phyloP scores from a whole-genome alignment of 83 land plant genomes.

The Larix sibirica region DNA sequence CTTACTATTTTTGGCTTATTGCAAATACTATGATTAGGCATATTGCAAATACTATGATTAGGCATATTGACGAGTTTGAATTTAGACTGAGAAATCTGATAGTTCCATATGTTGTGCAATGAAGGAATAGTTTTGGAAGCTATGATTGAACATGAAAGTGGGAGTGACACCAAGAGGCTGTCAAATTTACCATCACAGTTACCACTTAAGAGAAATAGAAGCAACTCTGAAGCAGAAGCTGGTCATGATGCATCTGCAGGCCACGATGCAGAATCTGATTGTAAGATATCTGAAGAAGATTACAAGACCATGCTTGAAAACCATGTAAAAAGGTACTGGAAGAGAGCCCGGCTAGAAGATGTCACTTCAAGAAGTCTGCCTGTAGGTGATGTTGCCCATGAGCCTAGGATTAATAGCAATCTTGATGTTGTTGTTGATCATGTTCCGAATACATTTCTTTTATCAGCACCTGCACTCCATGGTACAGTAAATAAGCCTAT shows the following conservation, averaged over 20 bases:
- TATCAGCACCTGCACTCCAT: constrained; percentile 25
- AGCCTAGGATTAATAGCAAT: constrained; percentile 21
- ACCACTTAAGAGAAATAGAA: constrained; percentile 54
- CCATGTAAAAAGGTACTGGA: constrained; percentile 54
- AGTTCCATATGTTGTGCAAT: not conserved
- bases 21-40: no score
- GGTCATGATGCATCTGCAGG: constrained; percentile 39
- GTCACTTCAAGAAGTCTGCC: constrained; percentile 15
- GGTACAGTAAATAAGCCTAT: constrained; percentile 75
- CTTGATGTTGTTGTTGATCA: constrained; percentile 25
- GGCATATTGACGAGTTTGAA: no score
- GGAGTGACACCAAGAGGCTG: constrained; percentile 42
- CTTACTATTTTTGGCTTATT: no score
- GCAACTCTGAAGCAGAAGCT: constrained; percentile 46
- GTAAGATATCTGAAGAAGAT: constrained; percentile 62
- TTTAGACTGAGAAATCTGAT: not conserved
- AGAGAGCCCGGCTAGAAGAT: constrained; percentile 33
- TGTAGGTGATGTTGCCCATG: constrained; percentile 21
- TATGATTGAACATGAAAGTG: constrained; percentile 32
- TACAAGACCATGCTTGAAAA: constrained; percentile 78
- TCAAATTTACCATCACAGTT: constrained; percentile 35
- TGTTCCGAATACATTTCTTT: constrained; percentile 2
- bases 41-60: no score
- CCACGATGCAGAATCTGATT: constrained; percentile 31
- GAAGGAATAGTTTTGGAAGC: constrained; percentile 23